These are phyloP conservation scores for Cocos nucifera DNA, from an alignment of 176 grass and related monocot genomes.

Conservation along the genomic window DNA sequence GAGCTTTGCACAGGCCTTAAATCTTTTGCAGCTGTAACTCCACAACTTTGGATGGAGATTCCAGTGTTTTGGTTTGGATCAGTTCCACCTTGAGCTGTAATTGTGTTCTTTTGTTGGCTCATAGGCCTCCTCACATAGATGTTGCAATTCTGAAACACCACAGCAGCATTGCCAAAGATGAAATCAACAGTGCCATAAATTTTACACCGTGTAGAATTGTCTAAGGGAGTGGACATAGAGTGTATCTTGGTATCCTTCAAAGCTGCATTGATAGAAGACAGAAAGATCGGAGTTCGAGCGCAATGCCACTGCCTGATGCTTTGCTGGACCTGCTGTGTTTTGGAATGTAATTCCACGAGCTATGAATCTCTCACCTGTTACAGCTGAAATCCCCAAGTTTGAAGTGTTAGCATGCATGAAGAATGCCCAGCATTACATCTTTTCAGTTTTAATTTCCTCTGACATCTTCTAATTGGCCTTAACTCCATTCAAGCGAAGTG, in stretches of 20 bases:
- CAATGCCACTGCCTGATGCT: too few relatives aligned
- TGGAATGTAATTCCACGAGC: background rate
- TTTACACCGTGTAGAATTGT: background rate
- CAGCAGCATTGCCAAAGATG: conserved; percentile 7
- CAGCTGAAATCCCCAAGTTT: background rate
- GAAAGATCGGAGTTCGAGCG: too few relatives aligned
- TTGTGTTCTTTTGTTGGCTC: background rate
- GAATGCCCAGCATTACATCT: too few relatives aligned
- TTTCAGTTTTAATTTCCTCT: too few relatives aligned
- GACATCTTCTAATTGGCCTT: too few relatives aligned
- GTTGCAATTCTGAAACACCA: background rate
- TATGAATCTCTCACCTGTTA: background rate
- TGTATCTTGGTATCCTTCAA: too few relatives aligned
- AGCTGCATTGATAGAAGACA: too few relatives aligned
- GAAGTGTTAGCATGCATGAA: too few relatives aligned
- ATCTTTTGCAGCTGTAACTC: background rate
- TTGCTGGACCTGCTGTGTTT: background rate
- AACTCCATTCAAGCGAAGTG: too few relatives aligned
- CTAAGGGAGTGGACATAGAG: too few relatives aligned
- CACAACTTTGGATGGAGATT: background rate
- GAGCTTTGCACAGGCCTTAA: background rate
- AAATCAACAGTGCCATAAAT: conserved; percentile 1
- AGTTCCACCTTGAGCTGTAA: background rate
- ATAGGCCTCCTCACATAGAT: conserved; percentile 2
- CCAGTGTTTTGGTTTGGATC: background rate